Evolutionary conservation across 805 yeast species (phyloP).

Genomic region (Teunomyces panamensis): DNA sequence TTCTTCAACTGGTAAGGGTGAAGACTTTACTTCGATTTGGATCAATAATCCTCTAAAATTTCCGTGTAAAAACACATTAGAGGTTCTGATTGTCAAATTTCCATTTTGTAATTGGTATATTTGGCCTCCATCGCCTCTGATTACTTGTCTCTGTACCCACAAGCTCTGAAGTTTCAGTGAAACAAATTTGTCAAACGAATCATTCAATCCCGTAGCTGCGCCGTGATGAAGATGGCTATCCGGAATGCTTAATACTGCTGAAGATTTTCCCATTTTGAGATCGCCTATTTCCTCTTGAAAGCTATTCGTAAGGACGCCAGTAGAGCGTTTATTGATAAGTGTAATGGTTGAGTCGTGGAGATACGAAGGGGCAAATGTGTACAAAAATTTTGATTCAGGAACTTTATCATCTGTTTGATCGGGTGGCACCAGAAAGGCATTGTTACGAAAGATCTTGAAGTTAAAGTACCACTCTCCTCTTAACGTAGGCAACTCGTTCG

Average conservation of each 20-base stretch:
- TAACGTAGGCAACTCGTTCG: constrained; percentile 61
- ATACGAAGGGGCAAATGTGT: constrained; percentile 52
- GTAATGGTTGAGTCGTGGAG: constrained; percentile 46
- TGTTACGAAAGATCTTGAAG: constrained; percentile 64
- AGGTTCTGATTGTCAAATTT: constrained; percentile 54
- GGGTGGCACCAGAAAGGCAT: constrained; percentile 49
- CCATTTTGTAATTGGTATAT: constrained; percentile 57
- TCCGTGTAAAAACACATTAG: constrained; percentile 74
- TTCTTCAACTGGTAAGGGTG: not conserved
- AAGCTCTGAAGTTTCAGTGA: constrained; percentile 59
- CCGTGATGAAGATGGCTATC: constrained; percentile 44
- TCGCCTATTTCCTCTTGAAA: constrained; percentile 28
- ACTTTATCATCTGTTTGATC: constrained; percentile 27
- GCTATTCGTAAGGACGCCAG: constrained; percentile 33
- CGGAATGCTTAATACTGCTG: constrained; percentile 27
- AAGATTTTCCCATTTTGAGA: constrained; percentile 9
- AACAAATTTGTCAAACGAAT: constrained; percentile 55
- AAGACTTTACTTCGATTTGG: constrained; percentile 44
- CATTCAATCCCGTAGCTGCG: constrained; percentile 54
- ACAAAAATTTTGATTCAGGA: constrained; percentile 44
- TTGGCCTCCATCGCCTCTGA: constrained; percentile 74
- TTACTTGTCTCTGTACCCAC: constrained; percentile 67
- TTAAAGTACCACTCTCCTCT: constrained; percentile 69
- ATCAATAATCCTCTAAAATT: constrained; percentile 66
- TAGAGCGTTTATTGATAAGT: constrained; percentile 42